Conservation (phyloP, 768 basidiomycete species). For the Tricholoma furcatifolium region DNA sequence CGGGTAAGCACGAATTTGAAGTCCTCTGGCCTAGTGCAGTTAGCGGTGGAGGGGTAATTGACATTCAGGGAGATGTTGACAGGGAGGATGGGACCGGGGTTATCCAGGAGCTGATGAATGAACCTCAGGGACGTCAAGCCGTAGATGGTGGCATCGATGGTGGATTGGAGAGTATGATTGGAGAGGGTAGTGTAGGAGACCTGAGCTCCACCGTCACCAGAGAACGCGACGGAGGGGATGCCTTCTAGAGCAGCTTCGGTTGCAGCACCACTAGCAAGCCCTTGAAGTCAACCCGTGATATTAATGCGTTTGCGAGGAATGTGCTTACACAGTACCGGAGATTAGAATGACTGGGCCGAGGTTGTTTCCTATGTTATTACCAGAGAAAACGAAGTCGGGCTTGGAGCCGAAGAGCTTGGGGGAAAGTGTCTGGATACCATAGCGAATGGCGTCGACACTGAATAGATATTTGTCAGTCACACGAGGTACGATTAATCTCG, state of each 20-base stretch:
- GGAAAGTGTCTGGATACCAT: conserved; percentile 36
- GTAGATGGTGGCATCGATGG: conserved; percentile 40
- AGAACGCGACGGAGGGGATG: conserved; percentile 51
- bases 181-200: conserved; percentile 52
- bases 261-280: conserved; percentile 47
- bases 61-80: conserved; percentile 44
- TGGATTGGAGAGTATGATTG: conserved; percentile 30
- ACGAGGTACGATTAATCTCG: neutral
- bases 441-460: conserved; percentile 36
- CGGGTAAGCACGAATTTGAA: conserved; percentile 47
- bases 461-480: neutral
- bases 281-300: neutral
- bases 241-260: conserved; percentile 47
- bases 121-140: conserved; percentile 42
- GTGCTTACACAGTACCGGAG: conserved; percentile 44
- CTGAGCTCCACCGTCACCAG: conserved; percentile 36
- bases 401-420: conserved; percentile 30
- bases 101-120: conserved; percentile 29
- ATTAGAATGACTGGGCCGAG: conserved; percentile 29
- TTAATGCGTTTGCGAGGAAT: neutral
- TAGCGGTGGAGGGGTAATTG: conserved; percentile 42
- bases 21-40: conserved; percentile 34
- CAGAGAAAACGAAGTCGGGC: conserved; percentile 38
- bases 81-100: conserved; percentile 36
- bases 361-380: conserved; percentile 35